Percentiles rank a stretch among this genome's conserved stretches.
Evolutionary conservation across 1,284 basidiomycete species (phyloP).

Genomic region (Phylloboletellus chloephorus): DNA sequence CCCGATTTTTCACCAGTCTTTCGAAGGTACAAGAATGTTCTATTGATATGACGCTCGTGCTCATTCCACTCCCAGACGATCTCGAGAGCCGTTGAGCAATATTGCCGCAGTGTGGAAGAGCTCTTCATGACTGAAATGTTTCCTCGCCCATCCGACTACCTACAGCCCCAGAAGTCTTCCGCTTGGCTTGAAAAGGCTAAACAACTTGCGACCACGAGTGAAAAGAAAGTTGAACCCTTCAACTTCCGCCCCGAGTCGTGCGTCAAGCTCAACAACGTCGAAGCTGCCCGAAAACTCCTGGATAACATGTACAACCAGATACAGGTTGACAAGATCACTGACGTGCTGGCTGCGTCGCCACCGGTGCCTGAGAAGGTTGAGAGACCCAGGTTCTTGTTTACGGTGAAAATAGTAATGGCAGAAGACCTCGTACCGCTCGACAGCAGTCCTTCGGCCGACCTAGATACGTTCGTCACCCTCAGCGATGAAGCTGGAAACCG

Average conservation of each 20-base stretch:
- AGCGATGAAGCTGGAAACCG: conserved; percentile 90
- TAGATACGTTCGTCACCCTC: conserved; percentile 92
- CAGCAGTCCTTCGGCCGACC: conserved; percentile 58
- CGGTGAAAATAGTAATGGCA: conserved; percentile 89
- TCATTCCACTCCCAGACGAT: conserved; percentile 57
- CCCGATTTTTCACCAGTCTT: conserved; percentile 83
- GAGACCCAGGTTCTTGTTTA: conserved; percentile 76
- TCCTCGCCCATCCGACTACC: conserved; percentile 69
- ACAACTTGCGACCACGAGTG: conserved; percentile 66
- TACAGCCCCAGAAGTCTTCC: conserved; percentile 79
- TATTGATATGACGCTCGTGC: background rate
- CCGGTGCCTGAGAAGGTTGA: conserved; percentile 67
- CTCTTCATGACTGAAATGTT: conserved; percentile 95
- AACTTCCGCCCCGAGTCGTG: conserved; percentile 92
- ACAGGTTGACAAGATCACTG: conserved; percentile 84
- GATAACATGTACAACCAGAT: conserved; percentile 93
- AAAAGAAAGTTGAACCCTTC: conserved; percentile 91
- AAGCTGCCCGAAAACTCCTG: conserved; percentile 83
- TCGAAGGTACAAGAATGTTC: conserved; percentile 56
- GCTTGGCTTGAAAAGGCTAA: conserved; percentile 95
- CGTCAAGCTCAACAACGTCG: conserved; percentile 97
- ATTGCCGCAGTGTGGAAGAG: conserved; percentile 83
- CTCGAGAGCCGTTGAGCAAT: conserved; percentile 88
- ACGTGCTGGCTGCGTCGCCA: conserved; percentile 55
- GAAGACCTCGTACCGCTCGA: conserved; percentile 77